A percentile compares a stretch with the other conserved stretches of the same genome.
Conservation (phyloP, 768 basidiomycete genomes). For the Boletellus ananas region DNA sequence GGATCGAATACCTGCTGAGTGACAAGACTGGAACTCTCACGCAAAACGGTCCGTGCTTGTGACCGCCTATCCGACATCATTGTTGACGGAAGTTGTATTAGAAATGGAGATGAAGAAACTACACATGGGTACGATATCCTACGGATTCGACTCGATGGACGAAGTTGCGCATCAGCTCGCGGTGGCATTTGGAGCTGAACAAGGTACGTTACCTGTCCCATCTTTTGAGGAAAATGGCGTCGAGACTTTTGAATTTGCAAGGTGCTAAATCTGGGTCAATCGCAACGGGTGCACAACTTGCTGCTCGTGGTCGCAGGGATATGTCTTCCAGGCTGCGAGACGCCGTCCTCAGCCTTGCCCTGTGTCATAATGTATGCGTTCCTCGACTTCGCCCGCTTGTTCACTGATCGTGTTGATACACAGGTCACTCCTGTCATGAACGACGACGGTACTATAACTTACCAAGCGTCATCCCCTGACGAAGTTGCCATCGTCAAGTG, state of each 20-base stretch:
- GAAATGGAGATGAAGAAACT: slow-evolving; percentile 99
- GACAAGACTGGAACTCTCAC: slow-evolving; percentile 99
- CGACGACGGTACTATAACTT: slow-evolving; percentile 92
- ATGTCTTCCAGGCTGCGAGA: slow-evolving; percentile 94
- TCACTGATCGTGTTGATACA: slow-evolving; percentile 22
- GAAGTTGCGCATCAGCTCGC: slow-evolving; percentile 93
- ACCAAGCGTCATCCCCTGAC: slow-evolving; percentile 98
- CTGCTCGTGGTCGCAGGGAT: slow-evolving; percentile 82
- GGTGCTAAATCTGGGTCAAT: slow-evolving; percentile 49
- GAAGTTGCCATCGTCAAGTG: slow-evolving; percentile 98
- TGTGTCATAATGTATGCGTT: slow-evolving; percentile 87
- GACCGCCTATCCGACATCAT: background rate
- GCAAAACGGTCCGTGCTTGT: slow-evolving; percentile 72
- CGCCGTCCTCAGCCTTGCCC: slow-evolving; percentile 86
- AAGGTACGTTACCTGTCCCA: slow-evolving; percentile 35
- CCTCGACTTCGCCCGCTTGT: background rate
- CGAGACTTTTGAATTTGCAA: slow-evolving; percentile 30
- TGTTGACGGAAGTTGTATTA: slow-evolving; percentile 28
- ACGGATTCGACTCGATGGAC: slow-evolving; percentile 97
- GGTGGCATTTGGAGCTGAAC: slow-evolving; percentile 73
- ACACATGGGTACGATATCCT: slow-evolving; percentile 98
- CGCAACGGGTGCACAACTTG: slow-evolving; percentile 76
- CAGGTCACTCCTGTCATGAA: slow-evolving; percentile 95
- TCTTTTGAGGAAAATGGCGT: background rate
- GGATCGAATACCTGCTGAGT: slow-evolving; percentile 92